These are phyloP conservation scores for Fusarium paranaense DNA, from an alignment of 2,329 filamentous ascomycete species.

Conservation along the genomic window DNA sequence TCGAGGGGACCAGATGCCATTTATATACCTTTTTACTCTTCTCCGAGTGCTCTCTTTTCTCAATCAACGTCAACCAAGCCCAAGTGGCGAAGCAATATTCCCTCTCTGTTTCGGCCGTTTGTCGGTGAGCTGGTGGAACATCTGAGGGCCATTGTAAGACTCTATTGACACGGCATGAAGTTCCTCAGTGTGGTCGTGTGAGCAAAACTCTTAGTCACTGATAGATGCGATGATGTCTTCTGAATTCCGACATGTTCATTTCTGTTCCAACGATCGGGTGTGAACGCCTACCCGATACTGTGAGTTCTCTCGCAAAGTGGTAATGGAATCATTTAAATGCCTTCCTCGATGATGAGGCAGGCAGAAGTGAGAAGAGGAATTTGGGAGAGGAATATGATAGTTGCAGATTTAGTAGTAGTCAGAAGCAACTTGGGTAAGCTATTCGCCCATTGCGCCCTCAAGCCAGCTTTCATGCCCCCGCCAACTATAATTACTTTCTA, in stretches of 20 bases:
- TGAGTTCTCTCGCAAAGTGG: background rate
- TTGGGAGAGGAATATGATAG: background rate
- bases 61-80: background rate
- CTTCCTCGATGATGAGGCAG: background rate
- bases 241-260: background rate
- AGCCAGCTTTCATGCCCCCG: background rate
- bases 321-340: background rate
- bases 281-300: background rate
- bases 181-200: background rate
- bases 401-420: background rate
- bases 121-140: background rate
- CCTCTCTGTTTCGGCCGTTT: background rate
- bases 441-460: background rate
- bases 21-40: background rate
- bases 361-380: background rate
- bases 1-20: background rate
- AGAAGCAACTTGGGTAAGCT: background rate
- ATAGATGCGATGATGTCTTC: background rate
- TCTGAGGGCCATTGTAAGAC: background rate
- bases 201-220: background rate
- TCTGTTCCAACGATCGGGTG: background rate
- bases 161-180: background rate
- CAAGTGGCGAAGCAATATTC: background rate
- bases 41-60: background rate
- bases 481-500: no score